Conservation (phyloP, 441 rosid species). For the Populus hybrid region DNA sequence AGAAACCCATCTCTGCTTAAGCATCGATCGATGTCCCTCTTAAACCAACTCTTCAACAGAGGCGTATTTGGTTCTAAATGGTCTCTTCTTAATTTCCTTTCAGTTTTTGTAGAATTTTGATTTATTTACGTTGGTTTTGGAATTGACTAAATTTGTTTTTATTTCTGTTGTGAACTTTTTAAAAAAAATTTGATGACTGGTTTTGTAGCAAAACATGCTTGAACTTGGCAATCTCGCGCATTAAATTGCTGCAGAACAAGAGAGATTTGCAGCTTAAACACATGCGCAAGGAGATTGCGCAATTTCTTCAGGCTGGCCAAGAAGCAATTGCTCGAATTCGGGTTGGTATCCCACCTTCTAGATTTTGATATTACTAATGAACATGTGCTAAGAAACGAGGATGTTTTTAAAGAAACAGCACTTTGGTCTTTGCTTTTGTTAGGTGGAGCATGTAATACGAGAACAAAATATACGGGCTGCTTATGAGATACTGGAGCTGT, state of each 20-base stretch:
- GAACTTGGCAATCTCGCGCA: conserved; percentile 76
- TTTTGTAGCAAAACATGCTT: conserved; percentile 77
- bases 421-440: conserved; percentile 3
- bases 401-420: conserved; percentile 2
- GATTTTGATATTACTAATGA: background rate
- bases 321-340: conserved; percentile 93
- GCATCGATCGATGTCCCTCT: conserved; percentile 76
- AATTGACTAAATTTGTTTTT: background rate
- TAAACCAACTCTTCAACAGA: conserved; percentile 92
- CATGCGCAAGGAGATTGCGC: conserved; percentile 93
- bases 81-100: conserved; percentile 9
- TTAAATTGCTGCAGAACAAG: conserved; percentile 84
- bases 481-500: conserved; percentile 77
- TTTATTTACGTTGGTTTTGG: background rate
- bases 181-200: conserved; percentile 6
- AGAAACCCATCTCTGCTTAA: background rate
- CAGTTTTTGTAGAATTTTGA: background rate
- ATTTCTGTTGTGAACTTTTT: background rate
- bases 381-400: conserved; percentile 7
- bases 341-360: conserved; percentile 31
- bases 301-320: conserved; percentile 90
- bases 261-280: conserved; percentile 87
- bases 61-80: conserved; percentile 91
- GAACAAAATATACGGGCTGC: conserved; percentile 83
- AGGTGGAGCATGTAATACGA: conserved; percentile 94